These are phyloP conservation scores for Thelephora aurantiotincta DNA, from an alignment of 768 basidiomycete genomes.

Conservation along the genomic window DNA sequence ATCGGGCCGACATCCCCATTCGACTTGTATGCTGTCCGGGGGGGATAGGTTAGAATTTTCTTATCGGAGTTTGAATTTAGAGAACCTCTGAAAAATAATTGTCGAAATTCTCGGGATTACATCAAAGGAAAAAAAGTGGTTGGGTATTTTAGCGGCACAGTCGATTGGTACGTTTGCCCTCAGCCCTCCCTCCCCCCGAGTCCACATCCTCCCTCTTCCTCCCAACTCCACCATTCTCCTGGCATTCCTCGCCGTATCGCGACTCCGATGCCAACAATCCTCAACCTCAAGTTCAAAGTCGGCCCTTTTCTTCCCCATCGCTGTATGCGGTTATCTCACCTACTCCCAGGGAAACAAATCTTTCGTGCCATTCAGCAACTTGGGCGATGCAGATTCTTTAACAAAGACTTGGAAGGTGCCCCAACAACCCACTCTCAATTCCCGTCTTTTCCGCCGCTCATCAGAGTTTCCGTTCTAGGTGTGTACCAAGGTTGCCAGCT, in stretches of 20 bases:
- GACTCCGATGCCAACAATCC: constrained; percentile 56
- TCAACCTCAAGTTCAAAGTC: constrained; percentile 80
- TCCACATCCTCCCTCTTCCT: not conserved
- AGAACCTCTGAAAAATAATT: too few relatives aligned
- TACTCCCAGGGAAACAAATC: constrained; percentile 72
- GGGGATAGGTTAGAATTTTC: too few relatives aligned
- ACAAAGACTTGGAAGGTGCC: constrained; percentile 85
- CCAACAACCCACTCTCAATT: constrained; percentile 8
- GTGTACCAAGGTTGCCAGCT: constrained; percentile 83
- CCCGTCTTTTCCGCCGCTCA: constrained; percentile 1
- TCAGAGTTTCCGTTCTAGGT: constrained; percentile 29
- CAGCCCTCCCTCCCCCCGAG: not conserved
- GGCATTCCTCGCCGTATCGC: not conserved
- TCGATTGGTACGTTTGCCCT: not conserved
- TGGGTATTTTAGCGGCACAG: too few relatives aligned
- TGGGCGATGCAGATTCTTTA: constrained; percentile 71
- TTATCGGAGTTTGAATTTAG: too few relatives aligned
- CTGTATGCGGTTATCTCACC: constrained; percentile 9
- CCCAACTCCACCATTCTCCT: constrained; percentile 2
- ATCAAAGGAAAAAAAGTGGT: too few relatives aligned
- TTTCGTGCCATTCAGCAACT: constrained; percentile 85
- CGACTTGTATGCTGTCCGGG: too few relatives aligned
- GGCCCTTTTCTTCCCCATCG: constrained; percentile 9
- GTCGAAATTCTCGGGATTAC: too few relatives aligned
- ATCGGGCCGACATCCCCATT: too few relatives aligned